Evolutionary conservation across 257 asterid species (phyloP), one percentile per base, ranked within the genome.

Genomic region (Plantago elongata): DNA sequence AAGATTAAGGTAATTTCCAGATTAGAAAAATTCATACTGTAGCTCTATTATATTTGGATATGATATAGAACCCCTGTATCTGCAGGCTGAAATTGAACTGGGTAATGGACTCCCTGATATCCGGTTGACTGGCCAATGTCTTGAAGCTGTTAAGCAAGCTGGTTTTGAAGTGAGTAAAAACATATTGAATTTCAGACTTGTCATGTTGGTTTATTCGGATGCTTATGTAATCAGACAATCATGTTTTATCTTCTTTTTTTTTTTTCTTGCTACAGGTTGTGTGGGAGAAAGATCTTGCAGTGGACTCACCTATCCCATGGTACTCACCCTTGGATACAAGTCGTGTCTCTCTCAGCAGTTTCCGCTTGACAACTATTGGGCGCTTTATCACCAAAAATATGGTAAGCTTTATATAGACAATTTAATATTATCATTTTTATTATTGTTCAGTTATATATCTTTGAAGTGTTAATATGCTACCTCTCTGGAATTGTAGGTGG

Each of bases 31-130:
- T 52, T n/a, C 40, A 52, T 51, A 29, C 9, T 5, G 11, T 27
- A 11, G 9, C 27, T 27, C 27, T 43, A 7, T 57, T 30, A 29
- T 12, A 13, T 29, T 47, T 46, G 30, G 54, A 45, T 54, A 69
- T 66, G 59, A 45, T 59, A 29, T 16, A 29, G 69, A 54, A 43
- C 59, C 57, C 60, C 38, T n/a, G 46, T 56, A 29, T 46, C 30
- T 54, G 68, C 77, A 92, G 97, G 88, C 95, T 34, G 99, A 92
- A 73, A 92, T 92, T 16, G 99, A 92, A 80, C 82, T 90, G 38
- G 97, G 97, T 5, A 85, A 90, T 10, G 97, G 97, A 50, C 95
- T 90, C 67, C 97, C 97, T 46, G 96, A 90, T 56, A 69, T 90
- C 58, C 79, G 97, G 75, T 51, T 75, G 63, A 87, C 90, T 3